These are phyloP conservation scores for Penicillium mononematosum DNA, from an alignment of 495 filamentous ascomycete species.

Conservation along the genomic window DNA sequence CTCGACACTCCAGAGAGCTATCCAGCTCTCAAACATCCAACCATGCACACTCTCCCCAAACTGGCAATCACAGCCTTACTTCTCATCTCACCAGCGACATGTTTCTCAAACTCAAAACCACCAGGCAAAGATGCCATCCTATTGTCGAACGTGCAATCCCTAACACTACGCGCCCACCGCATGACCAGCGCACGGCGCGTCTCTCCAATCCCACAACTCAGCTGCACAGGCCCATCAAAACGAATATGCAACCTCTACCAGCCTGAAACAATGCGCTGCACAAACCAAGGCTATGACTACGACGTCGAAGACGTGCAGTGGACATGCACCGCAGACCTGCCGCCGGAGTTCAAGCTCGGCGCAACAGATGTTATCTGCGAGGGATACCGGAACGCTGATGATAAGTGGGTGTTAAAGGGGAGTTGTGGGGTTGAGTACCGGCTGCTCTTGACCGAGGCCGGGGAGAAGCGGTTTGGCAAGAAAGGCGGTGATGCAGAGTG, in stretches of 20 bases:
- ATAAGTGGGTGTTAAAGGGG: slow-evolving; percentile 81
- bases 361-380: slow-evolving; percentile 91
- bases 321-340: slow-evolving; percentile 80
- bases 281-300: slow-evolving; percentile 73
- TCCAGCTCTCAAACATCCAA: background rate
- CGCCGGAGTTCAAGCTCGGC: slow-evolving; percentile 82
- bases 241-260: slow-evolving; percentile 59
- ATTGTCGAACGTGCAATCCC: slow-evolving; percentile 70
- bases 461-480: slow-evolving; percentile 66
- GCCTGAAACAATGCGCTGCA: slow-evolving; percentile 82
- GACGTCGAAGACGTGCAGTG: slow-evolving; percentile 74
- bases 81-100: slow-evolving; percentile 28
- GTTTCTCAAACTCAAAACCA: slow-evolving; percentile 31
- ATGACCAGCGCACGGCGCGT: slow-evolving; percentile 75
- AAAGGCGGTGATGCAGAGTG: slow-evolving; percentile 1
- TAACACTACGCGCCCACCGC: slow-evolving; percentile 67
- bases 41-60: slow-evolving; percentile 7
- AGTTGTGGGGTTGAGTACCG: slow-evolving; percentile 93
- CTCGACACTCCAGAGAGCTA: background rate
- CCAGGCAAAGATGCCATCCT: slow-evolving; percentile 61
- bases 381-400: slow-evolving; percentile 72
- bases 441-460: slow-evolving; percentile 74
- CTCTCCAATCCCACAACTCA: slow-evolving; percentile 75
- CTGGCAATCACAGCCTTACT: slow-evolving; percentile 24
- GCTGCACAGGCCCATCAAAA: slow-evolving; percentile 68